Base-by-base conservation (phyloP, 2,329 filamentous ascomycete species). In the Ustilaginoidea virens region DNA sequence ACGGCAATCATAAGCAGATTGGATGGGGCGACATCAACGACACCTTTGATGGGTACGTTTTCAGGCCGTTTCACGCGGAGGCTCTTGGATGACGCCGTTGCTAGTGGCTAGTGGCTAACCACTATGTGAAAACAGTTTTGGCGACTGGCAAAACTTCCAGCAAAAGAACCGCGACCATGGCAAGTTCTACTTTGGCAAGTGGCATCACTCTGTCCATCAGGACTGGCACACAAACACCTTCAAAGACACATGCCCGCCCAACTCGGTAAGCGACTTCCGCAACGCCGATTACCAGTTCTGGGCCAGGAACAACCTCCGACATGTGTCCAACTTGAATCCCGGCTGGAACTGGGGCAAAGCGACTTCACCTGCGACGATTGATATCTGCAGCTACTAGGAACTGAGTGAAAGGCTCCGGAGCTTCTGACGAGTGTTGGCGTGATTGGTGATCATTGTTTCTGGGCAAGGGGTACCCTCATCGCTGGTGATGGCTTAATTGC, bases 11-110 rank as follows among this genome's bases (percentile, higher is more conserved):
- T 19, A 13, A 25, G 17, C 27, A 34, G 6, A 38, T 37, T 25
- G 29, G 26, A n/a, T 43, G 39, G 37, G 28, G 34, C 5, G 33
- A 37, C 14, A 32, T 43, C 14, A 32, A 43, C 16, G 36, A 40
- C 12, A 41, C 39, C 1, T 39, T 41, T 11, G 36, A 42, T 14
- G 28, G 34, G 35, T 39, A 34, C n/a, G 35, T 23, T 5, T 2
- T 8, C 4, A 10, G 10, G n/a, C n/a, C n/a, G n/a, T n/a, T n/a
- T n/a, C n/a, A n/a, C n/a, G n/a, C n/a, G n/a, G n/a, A n/a, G n/a
- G n/a, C n/a, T n/a, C n/a, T n/a, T n/a, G n/a, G n/a, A n/a, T n/a
- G n/a, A n/a, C n/a, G n/a, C n/a, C n/a, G n/a, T 19, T 22, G 19
- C 3, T 18, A 23, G 7, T 5, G 13, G 7, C 13, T 8, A n/a